Base-by-base conservation (phyloP, 2,329 filamentous ascomycete species). In the Pseudogymnoascus sp. region DNA sequence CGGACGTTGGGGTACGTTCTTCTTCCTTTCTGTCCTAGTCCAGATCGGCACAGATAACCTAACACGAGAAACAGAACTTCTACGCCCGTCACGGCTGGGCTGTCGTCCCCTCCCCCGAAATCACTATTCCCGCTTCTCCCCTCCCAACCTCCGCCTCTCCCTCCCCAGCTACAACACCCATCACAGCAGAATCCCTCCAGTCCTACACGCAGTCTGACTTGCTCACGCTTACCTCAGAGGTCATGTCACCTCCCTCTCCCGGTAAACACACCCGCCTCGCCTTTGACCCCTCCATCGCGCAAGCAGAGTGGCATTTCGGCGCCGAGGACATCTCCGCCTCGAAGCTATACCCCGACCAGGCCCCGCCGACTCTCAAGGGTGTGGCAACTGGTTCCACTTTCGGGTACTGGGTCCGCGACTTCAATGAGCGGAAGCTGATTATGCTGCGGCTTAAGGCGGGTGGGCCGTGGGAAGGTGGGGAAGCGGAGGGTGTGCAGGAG, bases 31-130 rank as follows among this genome's bases (percentile, higher is more conserved):
- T 7, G 7, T 8, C 28, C 6, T 31, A 31, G 8, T 3, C 37
- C n/a, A 16, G 6, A 16, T 16, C 37, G n/a, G n/a, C n/a, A 16
- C 16, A 16, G 28, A 31, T 7, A 8, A 16, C 2, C 43, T 52
- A 52, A 52, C 43, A 9, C 3, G 23, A 52, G 14, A 31, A 31
- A 31, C 23, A 52, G n/a, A 64, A 67, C 3, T 72, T 75, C 65
- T 77, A 74, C 61, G 63, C 70, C 35, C 66, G 65, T 14, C 66
- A 77, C 6, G 76, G 75, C 35, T 78, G 72, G 76, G 63, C 66
- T 18, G 69, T 72, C 2, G 70, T 72, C 59, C 67, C 70, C 4
- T 73, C 71, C 1, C 67, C 67, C 1, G 71, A 76, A 63, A 68
- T 75, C 1, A 73, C 73, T 11, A 69, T 77, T 52, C 67, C 38